These are phyloP conservation scores for slime mould (Dictyostelium discoideum) DNA, from an alignment of 78 protist genomes.

Conservation along the genomic window DNA sequence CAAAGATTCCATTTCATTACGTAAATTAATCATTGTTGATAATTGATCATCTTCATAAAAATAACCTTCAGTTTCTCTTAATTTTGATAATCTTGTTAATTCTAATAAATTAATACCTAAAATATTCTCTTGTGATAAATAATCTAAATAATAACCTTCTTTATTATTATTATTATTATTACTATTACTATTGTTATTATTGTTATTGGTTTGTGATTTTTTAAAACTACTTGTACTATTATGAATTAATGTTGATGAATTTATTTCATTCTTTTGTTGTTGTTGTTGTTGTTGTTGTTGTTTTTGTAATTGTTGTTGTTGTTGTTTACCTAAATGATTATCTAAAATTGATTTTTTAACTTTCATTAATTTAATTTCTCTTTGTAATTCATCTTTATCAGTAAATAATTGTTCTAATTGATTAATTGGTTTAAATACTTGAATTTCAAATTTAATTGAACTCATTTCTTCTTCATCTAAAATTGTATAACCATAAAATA, in stretches of 20 bases:
- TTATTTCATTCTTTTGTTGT: neutral
- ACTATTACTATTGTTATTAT: neutral
- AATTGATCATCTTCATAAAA: constrained; percentile 66
- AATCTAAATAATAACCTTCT: constrained; percentile 15
- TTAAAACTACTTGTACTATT: constrained; percentile 5
- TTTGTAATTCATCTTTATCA: constrained; percentile 15
- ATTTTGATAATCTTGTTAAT: constrained; percentile 32
- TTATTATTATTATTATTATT: neutral
- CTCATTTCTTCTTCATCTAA: constrained; percentile 43
- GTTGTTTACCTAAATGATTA: constrained; percentile 14
- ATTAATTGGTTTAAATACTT: constrained; percentile 15
- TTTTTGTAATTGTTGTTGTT: neutral
- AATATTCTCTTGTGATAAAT: constrained; percentile 29
- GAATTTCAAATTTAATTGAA: constrained; percentile 7
- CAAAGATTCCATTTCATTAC: constrained; percentile 59
- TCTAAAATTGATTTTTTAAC: constrained; percentile 23
- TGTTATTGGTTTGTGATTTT: neutral
- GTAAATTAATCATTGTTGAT: neutral
- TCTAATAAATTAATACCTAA: constrained; percentile 55
- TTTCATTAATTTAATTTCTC: constrained; percentile 32
- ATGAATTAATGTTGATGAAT: neutral
- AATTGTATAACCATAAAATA: constrained; percentile 60
- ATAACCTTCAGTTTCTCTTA: constrained; percentile 51
- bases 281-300: neutral
- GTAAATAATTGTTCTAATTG: constrained; percentile 6